phyloP scores from a whole-genome alignment of 2,329 filamentous ascomycete genomes.

The Colletotrichum plurivorum region DNA sequence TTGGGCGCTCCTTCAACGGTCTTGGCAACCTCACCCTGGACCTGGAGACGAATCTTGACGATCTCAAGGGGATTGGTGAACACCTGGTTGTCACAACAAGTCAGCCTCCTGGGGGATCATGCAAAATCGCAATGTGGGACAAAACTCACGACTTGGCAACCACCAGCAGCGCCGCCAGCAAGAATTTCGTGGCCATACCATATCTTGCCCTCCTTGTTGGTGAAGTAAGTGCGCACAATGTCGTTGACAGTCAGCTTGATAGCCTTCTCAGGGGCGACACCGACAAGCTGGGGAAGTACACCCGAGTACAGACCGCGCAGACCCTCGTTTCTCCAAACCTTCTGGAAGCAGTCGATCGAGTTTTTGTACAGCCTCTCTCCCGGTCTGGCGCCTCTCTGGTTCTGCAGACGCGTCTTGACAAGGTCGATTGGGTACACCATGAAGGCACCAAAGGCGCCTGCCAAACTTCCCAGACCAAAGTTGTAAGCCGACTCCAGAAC shows the following conservation, averaged over 20 bases:
- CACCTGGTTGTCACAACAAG: constrained; percentile 67
- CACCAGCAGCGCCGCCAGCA: constrained; percentile 90
- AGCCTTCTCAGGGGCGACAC: constrained; percentile 98
- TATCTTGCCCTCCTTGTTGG: constrained; percentile 82
- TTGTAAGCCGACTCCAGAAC: constrained; percentile 87
- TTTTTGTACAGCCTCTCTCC: constrained; percentile 96
- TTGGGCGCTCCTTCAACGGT: constrained; percentile 84
- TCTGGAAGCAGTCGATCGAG: constrained; percentile 93
- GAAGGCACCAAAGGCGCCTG: constrained; percentile 97
- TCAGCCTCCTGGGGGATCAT: background rate
- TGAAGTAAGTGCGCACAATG: constrained; percentile 83
- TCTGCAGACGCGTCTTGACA: constrained; percentile 98
- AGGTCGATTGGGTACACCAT: constrained; percentile 99
- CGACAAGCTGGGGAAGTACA: constrained; percentile 93
- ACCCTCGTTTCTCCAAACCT: constrained; percentile 94
- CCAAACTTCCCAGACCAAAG: constrained; percentile 89
- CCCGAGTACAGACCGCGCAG: constrained; percentile 92
- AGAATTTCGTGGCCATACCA: constrained; percentile 80
- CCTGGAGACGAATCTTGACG: constrained; percentile 98
- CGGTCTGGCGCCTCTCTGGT: constrained; percentile 86
- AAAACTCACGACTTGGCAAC: constrained; percentile 90
- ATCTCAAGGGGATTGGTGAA: constrained; percentile 99
- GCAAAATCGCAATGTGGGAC: background rate
- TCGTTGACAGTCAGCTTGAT: constrained; percentile 99
- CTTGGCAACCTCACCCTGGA: constrained; percentile 96